Evolutionary conservation across 148 eudicot genomes (phyloP), one percentile per base, ranked within the genome.

Genomic region (Fagopyrum tataricum): DNA sequence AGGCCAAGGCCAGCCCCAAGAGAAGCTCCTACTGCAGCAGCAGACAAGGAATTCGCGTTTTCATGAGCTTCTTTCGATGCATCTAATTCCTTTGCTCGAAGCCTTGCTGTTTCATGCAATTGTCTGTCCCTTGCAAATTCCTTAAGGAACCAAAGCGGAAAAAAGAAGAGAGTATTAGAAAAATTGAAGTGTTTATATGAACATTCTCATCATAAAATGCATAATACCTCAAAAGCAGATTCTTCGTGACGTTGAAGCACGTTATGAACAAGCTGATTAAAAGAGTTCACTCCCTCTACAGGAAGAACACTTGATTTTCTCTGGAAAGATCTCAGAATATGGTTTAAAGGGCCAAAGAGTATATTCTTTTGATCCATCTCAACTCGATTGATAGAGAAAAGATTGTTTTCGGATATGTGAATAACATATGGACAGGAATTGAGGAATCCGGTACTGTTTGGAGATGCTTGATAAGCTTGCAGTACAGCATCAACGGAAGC

Each of bases 1-100:
- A 95, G 70, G 40, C 99, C 99, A 58, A 95, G 81, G 74, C 99
- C 99, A 31, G 99, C 99, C 70, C 99, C 99, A 44, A 95, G 76
- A 37, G 96, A 91, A 20, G 97, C 99, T 47, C 99, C 99, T 8
- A 95, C 82, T 4, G 97, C 87, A 20, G 99, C 99, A 59, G 96
- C 90, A 52, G 85, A 81, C 77, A 85, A 67, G 7, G 97, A 84
- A 55, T 78, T 88, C 47, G 84, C 83, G 68, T 90, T 95, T 67
- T 85, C 92, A 76, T 70, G 80, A 11, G 80, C 81, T 70, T 91
- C 90, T 81, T 68, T 71, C 81, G 71, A 82, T 53, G 80, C 81
- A 71, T 76, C 76, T 48, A 74, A 79, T 73, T 86, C 89, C 58
- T 80, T 69, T 40, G 86, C 88, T 14, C 79, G 85, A 55, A 83